Base-by-base conservation (phyloP, 169 alveolate genomes). In the Plasmodium inui region DNA sequence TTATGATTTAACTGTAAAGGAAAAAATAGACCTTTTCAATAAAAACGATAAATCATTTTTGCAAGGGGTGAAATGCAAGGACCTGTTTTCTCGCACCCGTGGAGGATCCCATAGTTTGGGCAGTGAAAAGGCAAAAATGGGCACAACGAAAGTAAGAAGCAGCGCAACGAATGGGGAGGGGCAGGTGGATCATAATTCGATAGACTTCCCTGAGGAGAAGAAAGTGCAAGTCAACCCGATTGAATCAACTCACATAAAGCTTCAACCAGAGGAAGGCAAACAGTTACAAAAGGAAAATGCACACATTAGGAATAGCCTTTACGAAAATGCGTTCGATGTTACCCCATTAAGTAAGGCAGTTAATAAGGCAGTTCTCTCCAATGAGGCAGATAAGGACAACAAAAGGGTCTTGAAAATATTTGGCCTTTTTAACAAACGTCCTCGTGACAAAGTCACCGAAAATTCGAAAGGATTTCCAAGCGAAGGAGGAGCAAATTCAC, bases 11-110 rank as follows among this genome's bases (percentile, higher is more conserved):
- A 34, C 67, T 61, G 92, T 83, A 39, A 57, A 83, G 34, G 92
- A 83, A 70, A 83, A 83, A 83, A 83, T 83, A 9, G 82, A 83
- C 3, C 79, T 83, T 83, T 83, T 83, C 76, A 83, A 83, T 53
- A 83, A 83, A 83, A 83, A 83, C n/a, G 92, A 70, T 28, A 83
- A 70, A 19, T 30, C 82, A 5, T 83, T 83, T 83, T 83, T 83
- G 50, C 53, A 70, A 41, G 30, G 30, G 41, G 30, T 67, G 22
- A 67, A 83, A 19, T 67, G 46, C 50, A 83, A 83, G n/a, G 72
- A 83, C 32, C 28, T 67, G 7, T 26, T 83, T 83, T 39, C n/a
- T 14, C 50, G 8, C 70, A 46, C 4, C 9, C 46, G 22, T 32
- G 17, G 44, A 12, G 39, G 26, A 5, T 39, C 74, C 6, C 55